A percentile compares a stretch with the other conserved stretches of the same genome.
phyloP scores from a whole-genome alignment of 352 stramenopile species.

The Phytopythium helicoides region DNA sequence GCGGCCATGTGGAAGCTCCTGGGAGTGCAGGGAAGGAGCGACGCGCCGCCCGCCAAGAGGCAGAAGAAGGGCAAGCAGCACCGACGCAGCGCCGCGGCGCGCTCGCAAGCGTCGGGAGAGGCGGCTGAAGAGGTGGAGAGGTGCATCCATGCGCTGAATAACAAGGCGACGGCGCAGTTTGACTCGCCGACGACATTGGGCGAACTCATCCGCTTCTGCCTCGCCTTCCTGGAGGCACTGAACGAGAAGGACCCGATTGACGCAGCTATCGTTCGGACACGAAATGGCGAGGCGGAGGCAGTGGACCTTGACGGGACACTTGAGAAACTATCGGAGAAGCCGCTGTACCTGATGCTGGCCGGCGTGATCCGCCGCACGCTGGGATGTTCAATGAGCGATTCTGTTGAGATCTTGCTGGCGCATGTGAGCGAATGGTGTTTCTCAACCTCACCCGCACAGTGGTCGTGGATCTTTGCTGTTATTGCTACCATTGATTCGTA shows the following conservation, averaged over 20 bases:
- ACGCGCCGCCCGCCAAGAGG: constrained; percentile 40
- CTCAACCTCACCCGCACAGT: constrained; percentile 18
- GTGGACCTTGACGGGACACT: constrained; percentile 39
- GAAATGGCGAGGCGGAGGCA: constrained; percentile 21
- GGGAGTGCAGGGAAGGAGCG: constrained; percentile 14
- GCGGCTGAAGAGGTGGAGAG: constrained; percentile 27
- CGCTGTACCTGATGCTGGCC: constrained; percentile 44
- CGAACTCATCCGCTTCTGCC: constrained; percentile 44
- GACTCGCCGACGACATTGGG: constrained; percentile 19
- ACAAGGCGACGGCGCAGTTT: constrained; percentile 34
- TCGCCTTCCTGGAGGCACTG: constrained; percentile 36
- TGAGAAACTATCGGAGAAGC: constrained; percentile 30
- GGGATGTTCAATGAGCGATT: constrained; percentile 21
- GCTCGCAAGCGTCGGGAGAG: not conserved
- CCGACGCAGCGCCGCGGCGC: constrained; percentile 14
- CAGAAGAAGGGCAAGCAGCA: constrained; percentile 66
- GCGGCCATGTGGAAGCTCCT: constrained; percentile 30
- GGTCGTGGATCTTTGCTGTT: constrained; percentile 50
- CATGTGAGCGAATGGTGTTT: constrained; percentile 51
- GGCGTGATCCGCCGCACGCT: constrained; percentile 39
- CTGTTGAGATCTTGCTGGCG: constrained; percentile 15
- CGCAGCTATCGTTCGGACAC: constrained; percentile 17
- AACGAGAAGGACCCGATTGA: constrained; percentile 36
- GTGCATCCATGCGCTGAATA: constrained; percentile 34
- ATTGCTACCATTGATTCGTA: constrained; percentile 46